Conservation (phyloP, 306 rosid genomes). For the Acmispon strigosus region DNA sequence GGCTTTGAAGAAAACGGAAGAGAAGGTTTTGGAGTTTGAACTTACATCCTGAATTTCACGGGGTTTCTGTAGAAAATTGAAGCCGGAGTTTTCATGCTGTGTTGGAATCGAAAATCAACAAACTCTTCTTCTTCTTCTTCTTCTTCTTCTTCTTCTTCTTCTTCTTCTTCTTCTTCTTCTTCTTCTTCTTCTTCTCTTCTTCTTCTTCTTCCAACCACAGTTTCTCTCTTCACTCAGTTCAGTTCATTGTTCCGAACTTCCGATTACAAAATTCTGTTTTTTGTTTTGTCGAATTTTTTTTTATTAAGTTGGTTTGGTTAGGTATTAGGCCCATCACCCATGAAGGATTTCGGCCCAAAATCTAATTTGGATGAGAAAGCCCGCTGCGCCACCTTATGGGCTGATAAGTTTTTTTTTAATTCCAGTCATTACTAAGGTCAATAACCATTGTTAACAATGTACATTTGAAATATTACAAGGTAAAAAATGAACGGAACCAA, state of each 20-base stretch:
- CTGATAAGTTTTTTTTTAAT: too few species aligned
- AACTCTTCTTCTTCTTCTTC: background rate
- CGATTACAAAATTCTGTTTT: too few species aligned
- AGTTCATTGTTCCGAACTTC: too few species aligned
- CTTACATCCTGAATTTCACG: slow-evolving; percentile 77
- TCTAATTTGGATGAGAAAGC: too few species aligned
- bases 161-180: background rate
- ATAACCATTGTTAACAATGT: too few species aligned
- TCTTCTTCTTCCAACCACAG: background rate
- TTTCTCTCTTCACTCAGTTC: too few species aligned
- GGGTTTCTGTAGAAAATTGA: slow-evolving; percentile 50
- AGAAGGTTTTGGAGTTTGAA: background rate
- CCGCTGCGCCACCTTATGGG: too few species aligned
- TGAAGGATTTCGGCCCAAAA: background rate
- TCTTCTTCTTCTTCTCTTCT: background rate
- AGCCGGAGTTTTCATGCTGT: slow-evolving; percentile 53
- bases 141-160: background rate
- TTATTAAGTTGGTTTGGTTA: background rate
- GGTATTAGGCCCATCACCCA: background rate
- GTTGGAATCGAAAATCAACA: background rate
- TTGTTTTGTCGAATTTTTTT: too few species aligned
- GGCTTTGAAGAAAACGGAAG: background rate
- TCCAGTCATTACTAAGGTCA: too few species aligned
- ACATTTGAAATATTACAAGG: too few species aligned
- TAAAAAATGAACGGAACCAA: too few species aligned